Evolutionary conservation across 176 grass and related monocot species (phyloP), one percentile per base, ranked within the genome.

Genomic region (Musa beccarii): DNA sequence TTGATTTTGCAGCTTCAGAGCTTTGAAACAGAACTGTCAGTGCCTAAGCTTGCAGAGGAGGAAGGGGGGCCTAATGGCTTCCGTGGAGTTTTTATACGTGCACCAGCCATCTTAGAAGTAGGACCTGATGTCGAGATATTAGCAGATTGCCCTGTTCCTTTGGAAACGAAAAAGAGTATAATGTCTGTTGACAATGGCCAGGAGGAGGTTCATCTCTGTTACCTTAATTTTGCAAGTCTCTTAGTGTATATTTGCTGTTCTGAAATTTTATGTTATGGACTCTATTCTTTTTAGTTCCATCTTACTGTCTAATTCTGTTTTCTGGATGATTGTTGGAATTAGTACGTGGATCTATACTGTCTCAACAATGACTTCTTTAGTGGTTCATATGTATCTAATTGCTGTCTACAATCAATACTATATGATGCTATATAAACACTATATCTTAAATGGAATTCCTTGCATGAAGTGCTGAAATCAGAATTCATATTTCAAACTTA

Each of bases 81-180:
- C 53, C 90, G 94, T 79, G 94, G 88, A 15, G 90, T 98, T 59
- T 93, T 98, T 88, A 93, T 98, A 80, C 84, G 94, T 10, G 94
- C 94, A 59, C 94, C 94, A 79, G 94, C 90, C 71, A 98, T 98
- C 75, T 51, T 98, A 84, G 90, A 93, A 81, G 94, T 82, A 17
- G 94, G 94, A 10, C 68, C 82, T 20, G 78, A 87, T 80, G 94
- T 98, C 63, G 94, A 98, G 80, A 67, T 98, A 75, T 63, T 98
- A 84, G 90, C 94, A 8, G 72, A 93, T 68, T 93, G 86, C 24
- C 88, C 88, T 84, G 88, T 93, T 78, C 88, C 90, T 4, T 53
- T 80, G 43, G 80, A 87, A 64, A 79, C 43, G 69, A 79, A 83
- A 21, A 89, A 54, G 54, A 79, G 81, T 75, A 79, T 74, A 66